Evolutionary conservation across 2,329 filamentous ascomycete species (phyloP).

Genomic region (Xylaria sp.): DNA sequence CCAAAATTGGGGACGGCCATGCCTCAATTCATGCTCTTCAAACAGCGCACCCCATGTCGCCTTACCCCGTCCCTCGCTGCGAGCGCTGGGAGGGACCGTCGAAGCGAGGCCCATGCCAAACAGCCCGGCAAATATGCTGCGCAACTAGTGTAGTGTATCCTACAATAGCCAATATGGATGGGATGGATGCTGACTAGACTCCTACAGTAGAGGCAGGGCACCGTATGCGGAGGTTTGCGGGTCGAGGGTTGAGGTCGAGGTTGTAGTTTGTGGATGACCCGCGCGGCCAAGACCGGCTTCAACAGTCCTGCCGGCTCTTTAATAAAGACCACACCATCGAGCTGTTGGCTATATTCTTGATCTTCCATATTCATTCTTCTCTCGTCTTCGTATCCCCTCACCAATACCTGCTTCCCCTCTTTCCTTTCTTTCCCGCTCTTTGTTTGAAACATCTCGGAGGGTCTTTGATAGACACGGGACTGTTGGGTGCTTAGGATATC

Average conservation of each 20-base stretch:
- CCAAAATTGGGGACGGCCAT: slow-evolving; percentile 5
- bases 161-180: too few relatives aligned
- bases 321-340: slow-evolving; percentile 22
- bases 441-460: slow-evolving; percentile 20
- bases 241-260: neutral
- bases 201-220: too few relatives aligned
- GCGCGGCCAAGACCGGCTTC: slow-evolving; percentile 7
- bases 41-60: slow-evolving; percentile 12
- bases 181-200: too few relatives aligned
- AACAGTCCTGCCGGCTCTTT: slow-evolving; percentile 13
- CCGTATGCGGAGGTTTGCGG: too few relatives aligned
- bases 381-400: slow-evolving; percentile 7
- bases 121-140: neutral
- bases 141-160: neutral
- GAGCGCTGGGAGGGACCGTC: neutral
- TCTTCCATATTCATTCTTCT: slow-evolving; percentile 23
- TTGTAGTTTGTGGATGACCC: neutral
- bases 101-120: neutral
- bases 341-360: neutral
- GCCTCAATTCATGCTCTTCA: slow-evolving; percentile 17
- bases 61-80: neutral
- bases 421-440: slow-evolving; percentile 26
- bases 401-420: slow-evolving; percentile 2
- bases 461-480: slow-evolving; percentile 28
- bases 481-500: slow-evolving; percentile 16